Percentiles rank a stretch among this genome's conserved stretches.
These are phyloP conservation scores for Alternaria ventricosa DNA, from an alignment of 2,329 filamentous ascomycete species.

Conservation along the genomic window DNA sequence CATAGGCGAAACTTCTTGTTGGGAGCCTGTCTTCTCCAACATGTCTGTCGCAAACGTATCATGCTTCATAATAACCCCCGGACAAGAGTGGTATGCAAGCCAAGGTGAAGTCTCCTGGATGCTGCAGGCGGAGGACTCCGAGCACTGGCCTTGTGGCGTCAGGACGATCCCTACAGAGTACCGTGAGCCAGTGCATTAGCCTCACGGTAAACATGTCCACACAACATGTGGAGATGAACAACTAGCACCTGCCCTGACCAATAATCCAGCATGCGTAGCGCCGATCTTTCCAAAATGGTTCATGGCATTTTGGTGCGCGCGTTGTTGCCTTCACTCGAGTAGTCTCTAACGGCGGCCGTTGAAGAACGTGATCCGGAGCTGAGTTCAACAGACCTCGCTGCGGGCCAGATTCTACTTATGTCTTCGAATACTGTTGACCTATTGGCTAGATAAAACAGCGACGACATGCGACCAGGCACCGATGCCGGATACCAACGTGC, in stretches of 20 bases:
- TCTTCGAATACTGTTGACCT: too few relatives aligned
- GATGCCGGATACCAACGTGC: not conserved
- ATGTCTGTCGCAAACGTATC: too few relatives aligned
- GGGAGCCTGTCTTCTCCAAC: too few relatives aligned
- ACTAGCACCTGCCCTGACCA: not conserved
- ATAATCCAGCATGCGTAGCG: not conserved
- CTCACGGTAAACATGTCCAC: not conserved
- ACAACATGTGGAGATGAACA: not conserved
- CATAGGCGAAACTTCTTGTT: too few relatives aligned
- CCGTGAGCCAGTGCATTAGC: not conserved
- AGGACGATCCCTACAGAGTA: not conserved
- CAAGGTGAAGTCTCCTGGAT: not conserved
- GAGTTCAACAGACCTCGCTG: not conserved
- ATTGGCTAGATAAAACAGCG: not conserved
- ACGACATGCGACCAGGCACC: not conserved
- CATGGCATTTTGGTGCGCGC: not conserved
- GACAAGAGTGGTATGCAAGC: too few relatives aligned
- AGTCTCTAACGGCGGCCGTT: not conserved
- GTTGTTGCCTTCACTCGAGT: not conserved
- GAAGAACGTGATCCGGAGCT: not conserved
- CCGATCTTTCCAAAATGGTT: not conserved
- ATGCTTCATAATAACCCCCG: too few relatives aligned
- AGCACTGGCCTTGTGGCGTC: not conserved
- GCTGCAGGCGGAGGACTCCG: not conserved
- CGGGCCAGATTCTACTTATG: not conserved